phyloP scores from a whole-genome alignment of 768 basidiomycete species.

The Russula virescens region DNA sequence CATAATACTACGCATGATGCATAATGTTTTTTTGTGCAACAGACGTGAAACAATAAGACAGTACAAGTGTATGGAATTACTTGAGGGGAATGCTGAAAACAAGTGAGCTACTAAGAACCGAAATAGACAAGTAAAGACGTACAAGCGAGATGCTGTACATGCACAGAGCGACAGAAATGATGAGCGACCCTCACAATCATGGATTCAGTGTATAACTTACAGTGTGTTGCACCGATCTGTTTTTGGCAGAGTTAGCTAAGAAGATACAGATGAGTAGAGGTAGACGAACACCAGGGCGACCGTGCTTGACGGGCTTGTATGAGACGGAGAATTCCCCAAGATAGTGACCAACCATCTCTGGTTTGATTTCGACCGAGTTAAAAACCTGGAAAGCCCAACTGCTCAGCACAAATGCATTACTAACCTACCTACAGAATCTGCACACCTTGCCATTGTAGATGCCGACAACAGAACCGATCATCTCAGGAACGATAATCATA shows the following conservation, averaged over 20 bases:
- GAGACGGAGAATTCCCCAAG: slow-evolving; percentile 96
- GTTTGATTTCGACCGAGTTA: slow-evolving; percentile 98
- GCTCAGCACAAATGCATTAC: slow-evolving; percentile 1
- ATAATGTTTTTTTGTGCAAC: slow-evolving; percentile 34
- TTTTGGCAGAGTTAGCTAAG: slow-evolving; percentile 21
- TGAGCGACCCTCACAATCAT: slow-evolving; percentile 6
- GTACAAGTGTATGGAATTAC: slow-evolving; percentile 44
- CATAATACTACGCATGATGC: slow-evolving; percentile 31
- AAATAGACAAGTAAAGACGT: slow-evolving; percentile 29
- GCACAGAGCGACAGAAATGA: not conserved
- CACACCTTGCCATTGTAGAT: slow-evolving; percentile 96
- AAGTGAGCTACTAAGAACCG: slow-evolving; percentile 18
- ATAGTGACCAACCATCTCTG: slow-evolving; percentile 99
- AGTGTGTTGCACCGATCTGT: slow-evolving; percentile 88
- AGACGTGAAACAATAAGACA: slow-evolving; percentile 29
- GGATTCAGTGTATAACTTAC: slow-evolving; percentile 40
- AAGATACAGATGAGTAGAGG: not conserved
- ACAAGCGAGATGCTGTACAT: slow-evolving; percentile 67
- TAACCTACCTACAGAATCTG: not conserved
- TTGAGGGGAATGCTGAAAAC: slow-evolving; percentile 83
- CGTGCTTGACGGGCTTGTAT: slow-evolving; percentile 98
- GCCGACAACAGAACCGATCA: slow-evolving; percentile 97
- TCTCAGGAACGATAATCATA: slow-evolving; percentile 99
- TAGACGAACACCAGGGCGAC: slow-evolving; percentile 90
- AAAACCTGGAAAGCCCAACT: slow-evolving; percentile 51